phyloP scores from a whole-genome alignment of 371 early-diverging fungal species.

The Mortierella sp. region DNA sequence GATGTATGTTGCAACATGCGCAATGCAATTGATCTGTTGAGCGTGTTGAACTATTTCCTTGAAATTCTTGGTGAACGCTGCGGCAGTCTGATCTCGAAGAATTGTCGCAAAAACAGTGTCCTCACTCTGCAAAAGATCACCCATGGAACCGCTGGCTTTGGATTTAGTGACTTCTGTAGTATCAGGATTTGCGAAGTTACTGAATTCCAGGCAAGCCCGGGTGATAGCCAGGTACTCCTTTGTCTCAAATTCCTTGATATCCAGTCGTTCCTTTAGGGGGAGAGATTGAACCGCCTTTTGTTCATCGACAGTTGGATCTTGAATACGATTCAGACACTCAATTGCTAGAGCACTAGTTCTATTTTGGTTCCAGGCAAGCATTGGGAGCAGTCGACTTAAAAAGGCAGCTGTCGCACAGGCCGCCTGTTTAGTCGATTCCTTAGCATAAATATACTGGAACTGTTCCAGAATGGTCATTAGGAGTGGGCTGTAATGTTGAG shows the following conservation, averaged over 20 bases:
- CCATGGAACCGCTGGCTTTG: too few species aligned
- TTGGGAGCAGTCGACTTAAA: conserved; percentile 48
- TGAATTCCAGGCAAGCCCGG: conserved; percentile 2
- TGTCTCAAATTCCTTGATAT: conserved; percentile 6
- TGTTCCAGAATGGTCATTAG: conserved; percentile 64
- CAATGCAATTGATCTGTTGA: not conserved
- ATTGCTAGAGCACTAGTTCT: conserved; percentile 30
- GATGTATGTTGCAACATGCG: conserved; percentile 54
- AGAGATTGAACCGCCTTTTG: conserved; percentile 6
- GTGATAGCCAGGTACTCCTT: conserved; percentile 37
- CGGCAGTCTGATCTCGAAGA: conserved; percentile 11
- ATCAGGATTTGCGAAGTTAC: not conserved
- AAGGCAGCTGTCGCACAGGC: conserved; percentile 51
- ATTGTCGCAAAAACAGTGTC: too few species aligned
- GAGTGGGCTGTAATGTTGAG: conserved; percentile 69
- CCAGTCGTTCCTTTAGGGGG: conserved; percentile 10
- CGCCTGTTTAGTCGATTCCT: conserved; percentile 37
- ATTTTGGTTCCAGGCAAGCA: conserved; percentile 53
- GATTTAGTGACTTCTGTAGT: not conserved
- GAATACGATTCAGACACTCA: conserved; percentile 23
- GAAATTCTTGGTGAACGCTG: conserved; percentile 24
- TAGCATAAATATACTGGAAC: conserved; percentile 56
- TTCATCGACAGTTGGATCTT: conserved; percentile 26
- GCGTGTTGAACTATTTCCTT: conserved; percentile 13
- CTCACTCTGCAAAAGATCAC: too few species aligned